Evolutionary conservation across 768 basidiomycete genomes (phyloP), one percentile per base, ranked within the genome.

Genomic region (Kwoniella heveanensis): DNA sequence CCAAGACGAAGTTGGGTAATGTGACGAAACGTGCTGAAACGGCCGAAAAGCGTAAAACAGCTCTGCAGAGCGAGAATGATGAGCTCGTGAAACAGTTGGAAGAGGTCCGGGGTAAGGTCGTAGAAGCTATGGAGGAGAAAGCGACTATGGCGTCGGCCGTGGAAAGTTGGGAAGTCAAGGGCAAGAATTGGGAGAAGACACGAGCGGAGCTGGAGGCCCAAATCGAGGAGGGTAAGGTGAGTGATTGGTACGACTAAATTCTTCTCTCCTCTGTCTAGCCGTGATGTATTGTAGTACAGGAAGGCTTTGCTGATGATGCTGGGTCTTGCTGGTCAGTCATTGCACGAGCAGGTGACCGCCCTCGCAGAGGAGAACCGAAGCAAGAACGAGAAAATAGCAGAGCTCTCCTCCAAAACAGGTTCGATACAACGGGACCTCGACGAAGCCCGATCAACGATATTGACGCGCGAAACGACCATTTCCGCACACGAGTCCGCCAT

Each of bases 91-190:
- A 49, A 21, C 79, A 78, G 61, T 60, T 80, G 36, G 76, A 78
- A 57, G 79, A 80, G 61, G 70, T 80, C 12, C 57, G 77, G 46
- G 72, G 67, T n/a, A 72, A 69, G 54, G 72, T 78, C n/a, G 69
- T 72, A 15, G 64, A 67, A 37, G 57, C 75, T 3, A 72, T 76
- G 73, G 73, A 77, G 57, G 76, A 79, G 64, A 75, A 77, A 57
- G 73, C 69, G 30, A 61, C 62, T 26, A 49, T 76, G 50, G 68
- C 65, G 8, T 65, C 60, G 29, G 68, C 61, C 19, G 64, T 75
- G 25, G 71, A 72, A 37, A 65, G 62, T 50, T 71, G 51, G 67
- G 68, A 71, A 62, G 56, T 52, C 50, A 72, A 64, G 46, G 46
- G 51, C 13, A 69, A 66, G 48, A 50, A 32, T 25, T 62, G 67